Evolutionary conservation across 805 yeast genomes (phyloP), one percentile per base, ranked within the genome.

Genomic region (Candida pini): DNA sequence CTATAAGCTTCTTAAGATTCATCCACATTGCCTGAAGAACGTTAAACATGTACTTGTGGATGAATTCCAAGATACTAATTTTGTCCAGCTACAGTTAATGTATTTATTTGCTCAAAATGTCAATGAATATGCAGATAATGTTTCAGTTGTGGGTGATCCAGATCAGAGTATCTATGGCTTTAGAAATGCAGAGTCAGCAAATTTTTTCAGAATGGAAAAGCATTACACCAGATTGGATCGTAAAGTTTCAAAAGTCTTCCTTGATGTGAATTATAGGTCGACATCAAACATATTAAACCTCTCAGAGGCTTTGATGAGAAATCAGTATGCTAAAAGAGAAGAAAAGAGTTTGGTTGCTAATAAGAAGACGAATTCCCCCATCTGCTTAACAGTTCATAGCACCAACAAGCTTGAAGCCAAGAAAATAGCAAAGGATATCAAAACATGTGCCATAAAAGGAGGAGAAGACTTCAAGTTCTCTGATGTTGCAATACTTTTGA

Each of bases 101-200:
- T 70, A 69, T 41, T 60, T 64, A 4, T 58, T 82, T 21, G 67
- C 79, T 0, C 49, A 52, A 9, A 64, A 63, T 38, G 63, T 70
- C 26, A 48, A 56, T 3, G 54, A 59, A 14, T 34, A 51, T 14
- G 66, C 64, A 24, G 54, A 76, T 40, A 79, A 79, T 38, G 70
- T 90, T 7, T 85, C 97, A 0, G 79, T 88, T 1, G 97, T 90
- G 2, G 98, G 98, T 1, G 98, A 90, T 53, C 96, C 96, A 0
- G 96, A 92, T 56, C 98, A 90, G 58, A 81, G 95, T 51, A 90
- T 90, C 16, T 90, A 92, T 55, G 87, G 81, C 0, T 90, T 90
- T 47, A 65, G 97, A 40, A 78, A 81, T 48, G 97, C 97, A 0
- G 76, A 77, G 23, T 66, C 81, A 1, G 61, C 65, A 13, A 88